phyloP scores from a whole-genome alignment of 495 filamentous ascomycete species.

The Xylaria telfairii region DNA sequence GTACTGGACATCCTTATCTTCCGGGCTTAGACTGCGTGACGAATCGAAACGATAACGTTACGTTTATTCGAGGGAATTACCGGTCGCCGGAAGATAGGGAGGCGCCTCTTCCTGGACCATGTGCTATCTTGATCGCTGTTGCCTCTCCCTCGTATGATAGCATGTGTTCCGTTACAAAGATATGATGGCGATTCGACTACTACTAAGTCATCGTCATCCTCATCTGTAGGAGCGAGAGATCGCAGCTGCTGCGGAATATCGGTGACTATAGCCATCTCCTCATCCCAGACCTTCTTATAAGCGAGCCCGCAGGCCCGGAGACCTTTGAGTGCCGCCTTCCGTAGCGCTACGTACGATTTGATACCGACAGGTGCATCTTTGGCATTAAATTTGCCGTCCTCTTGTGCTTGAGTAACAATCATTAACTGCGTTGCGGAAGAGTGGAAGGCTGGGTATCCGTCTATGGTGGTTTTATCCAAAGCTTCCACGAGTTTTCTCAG shows the following conservation, averaged over 20 bases:
- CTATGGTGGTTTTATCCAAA: neutral
- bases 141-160: too few relatives aligned
- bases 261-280: neutral
- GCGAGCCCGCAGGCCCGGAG: neutral
- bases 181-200: too few relatives aligned
- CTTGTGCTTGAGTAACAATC: neutral
- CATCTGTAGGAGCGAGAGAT: neutral
- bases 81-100: too few relatives aligned
- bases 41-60: too few relatives aligned
- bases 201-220: too few relatives aligned
- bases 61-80: too few relatives aligned
- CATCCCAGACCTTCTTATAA: slow-evolving; percentile 1
- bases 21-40: too few relatives aligned
- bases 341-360: neutral
- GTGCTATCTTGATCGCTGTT: too few relatives aligned
- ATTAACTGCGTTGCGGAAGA: neutral
- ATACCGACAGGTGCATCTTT: neutral
- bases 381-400: neutral
- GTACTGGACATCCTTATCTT: too few relatives aligned
- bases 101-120: too few relatives aligned
- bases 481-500: neutral
- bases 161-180: too few relatives aligned
- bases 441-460: neutral
- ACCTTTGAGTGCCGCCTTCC: neutral
- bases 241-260: neutral